Conservation (phyloP, 106 monocot genomes). For the Agapanthus africanus region DNA sequence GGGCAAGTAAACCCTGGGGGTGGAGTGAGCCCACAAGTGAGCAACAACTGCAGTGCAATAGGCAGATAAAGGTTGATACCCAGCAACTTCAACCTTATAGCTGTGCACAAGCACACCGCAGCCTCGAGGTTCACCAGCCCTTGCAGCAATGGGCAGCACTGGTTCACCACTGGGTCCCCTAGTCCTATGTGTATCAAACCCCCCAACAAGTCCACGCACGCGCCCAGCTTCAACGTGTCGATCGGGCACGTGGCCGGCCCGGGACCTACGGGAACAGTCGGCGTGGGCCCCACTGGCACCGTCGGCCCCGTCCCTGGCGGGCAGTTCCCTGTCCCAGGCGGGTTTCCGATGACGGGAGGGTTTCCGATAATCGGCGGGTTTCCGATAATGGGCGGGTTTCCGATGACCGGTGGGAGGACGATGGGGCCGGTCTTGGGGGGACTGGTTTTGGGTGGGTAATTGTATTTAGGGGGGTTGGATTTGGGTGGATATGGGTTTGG, state of each 20-base stretch:
- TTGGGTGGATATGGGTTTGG: not conserved
- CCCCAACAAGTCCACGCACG: conserved; percentile 65
- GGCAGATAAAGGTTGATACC: conserved; percentile 50
- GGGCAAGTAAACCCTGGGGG: conserved; percentile 65
- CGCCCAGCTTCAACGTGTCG: conserved; percentile 54
- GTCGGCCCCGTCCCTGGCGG: conserved; percentile 10
- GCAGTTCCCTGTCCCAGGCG: not conserved
- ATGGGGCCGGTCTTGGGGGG: conserved; percentile 9
- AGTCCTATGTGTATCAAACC: conserved; percentile 50
- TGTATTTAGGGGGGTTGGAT: not conserved
- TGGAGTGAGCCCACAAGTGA: conserved; percentile 51
- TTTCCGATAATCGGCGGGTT: not conserved
- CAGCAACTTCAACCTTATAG: conserved; percentile 56
- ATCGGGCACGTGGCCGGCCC: conserved; percentile 30
- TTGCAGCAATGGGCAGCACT: conserved; percentile 55
- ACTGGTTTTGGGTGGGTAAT: not conserved
- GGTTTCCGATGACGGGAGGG: not conserved
- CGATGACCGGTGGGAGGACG: conserved; percentile 4
- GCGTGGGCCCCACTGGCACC: not conserved
- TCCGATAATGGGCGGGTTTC: not conserved
- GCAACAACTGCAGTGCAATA: conserved; percentile 50
- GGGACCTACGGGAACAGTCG: not conserved
- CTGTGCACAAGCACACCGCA: conserved; percentile 64
- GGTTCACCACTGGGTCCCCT: conserved; percentile 49
- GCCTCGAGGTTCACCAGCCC: conserved; percentile 61